Percentiles rank a stretch among this genome's conserved stretches.
Conservation (phyloP, 1,284 basidiomycete species). For the Trichosporon coremiiforme region DNA sequence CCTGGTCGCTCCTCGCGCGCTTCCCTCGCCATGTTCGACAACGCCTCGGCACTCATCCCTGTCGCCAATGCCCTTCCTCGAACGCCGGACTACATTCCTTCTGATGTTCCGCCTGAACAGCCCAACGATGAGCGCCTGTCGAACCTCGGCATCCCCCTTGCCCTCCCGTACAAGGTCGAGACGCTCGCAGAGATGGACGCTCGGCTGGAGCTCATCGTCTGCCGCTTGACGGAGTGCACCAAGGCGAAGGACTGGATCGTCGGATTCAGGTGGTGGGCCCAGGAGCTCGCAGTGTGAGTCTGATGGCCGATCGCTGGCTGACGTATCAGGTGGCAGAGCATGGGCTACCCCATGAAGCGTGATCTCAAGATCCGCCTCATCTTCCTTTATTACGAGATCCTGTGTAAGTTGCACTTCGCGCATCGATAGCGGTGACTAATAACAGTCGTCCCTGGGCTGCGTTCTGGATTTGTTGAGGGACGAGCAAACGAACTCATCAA, state of each 20-base stretch:
- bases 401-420: slow-evolving; percentile 46
- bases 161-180: slow-evolving; percentile 79
- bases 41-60: background rate
- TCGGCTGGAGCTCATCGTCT: slow-evolving; percentile 74
- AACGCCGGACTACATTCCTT: slow-evolving; percentile 24
- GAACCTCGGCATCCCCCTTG: slow-evolving; percentile 48
- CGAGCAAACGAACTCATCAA: slow-evolving; percentile 59
- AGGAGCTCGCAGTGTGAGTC: slow-evolving; percentile 71
- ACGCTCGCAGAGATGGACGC: slow-evolving; percentile 75
- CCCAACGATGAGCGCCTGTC: slow-evolving; percentile 49
- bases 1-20: slow-evolving; percentile 12
- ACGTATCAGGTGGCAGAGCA: slow-evolving; percentile 69
- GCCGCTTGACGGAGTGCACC: slow-evolving; percentile 68
- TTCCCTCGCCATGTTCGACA: background rate
- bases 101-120: slow-evolving; percentile 33
- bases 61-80: background rate
- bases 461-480: slow-evolving; percentile 58
- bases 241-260: slow-evolving; percentile 78
- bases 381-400: slow-evolving; percentile 72
- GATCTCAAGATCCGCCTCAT: slow-evolving; percentile 74
- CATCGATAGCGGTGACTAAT: background rate
- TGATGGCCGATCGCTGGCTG: slow-evolving; percentile 24
- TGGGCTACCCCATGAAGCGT: slow-evolving; percentile 83
- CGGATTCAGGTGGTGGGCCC: slow-evolving; percentile 75
- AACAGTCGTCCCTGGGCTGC: slow-evolving; percentile 61